Percentiles rank a stretch among this genome's conserved stretches.
Evolutionary conservation across 768 basidiomycete species (phyloP).

Genomic region (Psilocybe cubensis): DNA sequence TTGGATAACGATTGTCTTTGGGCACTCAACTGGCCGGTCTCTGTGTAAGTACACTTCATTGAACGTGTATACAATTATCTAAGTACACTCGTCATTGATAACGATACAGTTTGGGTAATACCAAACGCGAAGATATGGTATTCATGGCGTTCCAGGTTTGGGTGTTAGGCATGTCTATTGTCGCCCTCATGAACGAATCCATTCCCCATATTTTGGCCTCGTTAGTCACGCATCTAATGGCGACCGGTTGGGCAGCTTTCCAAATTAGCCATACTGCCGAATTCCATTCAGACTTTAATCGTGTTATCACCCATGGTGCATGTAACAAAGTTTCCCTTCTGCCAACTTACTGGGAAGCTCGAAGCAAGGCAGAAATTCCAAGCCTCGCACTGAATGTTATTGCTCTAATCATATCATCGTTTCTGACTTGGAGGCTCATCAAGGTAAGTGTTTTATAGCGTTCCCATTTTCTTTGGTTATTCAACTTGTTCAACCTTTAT

Average conservation of each 20-base stretch:
- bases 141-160: slow-evolving; percentile 83
- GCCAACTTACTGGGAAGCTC: slow-evolving; percentile 65
- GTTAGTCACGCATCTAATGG: slow-evolving; percentile 71
- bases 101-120: slow-evolving; percentile 59
- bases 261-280: slow-evolving; percentile 63
- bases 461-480: not conserved
- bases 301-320: slow-evolving; percentile 64
- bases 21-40: slow-evolving; percentile 72
- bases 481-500: not conserved
- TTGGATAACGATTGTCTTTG: slow-evolving; percentile 55
- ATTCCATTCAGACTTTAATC: slow-evolving; percentile 60
- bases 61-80: not conserved
- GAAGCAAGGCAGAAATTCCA: slow-evolving; percentile 63
- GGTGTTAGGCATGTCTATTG: slow-evolving; percentile 78
- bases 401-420: slow-evolving; percentile 59
- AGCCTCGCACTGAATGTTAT: slow-evolving; percentile 65
- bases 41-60: slow-evolving; percentile 49
- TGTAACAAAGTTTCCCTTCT: slow-evolving; percentile 63
- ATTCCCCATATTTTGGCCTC: slow-evolving; percentile 82
- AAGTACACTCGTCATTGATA: slow-evolving; percentile 4
- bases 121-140: slow-evolving; percentile 76
- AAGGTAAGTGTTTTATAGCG: slow-evolving; percentile 52
- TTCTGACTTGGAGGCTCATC: slow-evolving; percentile 75
- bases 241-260: slow-evolving; percentile 73
- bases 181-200: slow-evolving; percentile 75